Evolutionary conservation across 768 basidiomycete genomes (phyloP), one percentile per base, ranked within the genome.

Genomic region (Leccinum pellstonianum): DNA sequence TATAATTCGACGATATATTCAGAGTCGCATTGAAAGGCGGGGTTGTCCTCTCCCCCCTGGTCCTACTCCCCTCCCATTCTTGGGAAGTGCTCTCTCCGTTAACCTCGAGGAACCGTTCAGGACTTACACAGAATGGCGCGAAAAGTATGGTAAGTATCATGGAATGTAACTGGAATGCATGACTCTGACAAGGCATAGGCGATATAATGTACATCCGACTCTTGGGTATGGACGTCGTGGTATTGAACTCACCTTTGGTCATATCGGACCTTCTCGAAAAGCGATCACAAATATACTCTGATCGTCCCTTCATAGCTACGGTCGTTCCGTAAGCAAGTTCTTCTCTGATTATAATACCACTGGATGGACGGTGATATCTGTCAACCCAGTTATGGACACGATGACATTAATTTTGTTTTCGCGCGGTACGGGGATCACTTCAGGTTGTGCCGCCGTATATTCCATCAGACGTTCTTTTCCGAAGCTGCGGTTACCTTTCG

Each of bases 231-330:
- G n/a, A 43, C 3, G 41, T 43, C 41, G 41, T 43, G n/a, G 41
- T 43, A 43, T 43, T 43, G 41, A 43, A 43, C 41, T 43, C 41
- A 5, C n/a, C 41, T 2, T 43, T 10, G 41, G 41, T 11, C 35
- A 37, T 75, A 1, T 61, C 72, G 17, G 82, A 83, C 46, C 73
- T 86, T 3, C 71, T 86, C 37, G 81, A 83, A 50, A 73, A 75
- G 51, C 76, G 81, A 10, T 78, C 80, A 2, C 67, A 69, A 11
- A 76, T 80, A 33, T 83, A 84, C 62, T 83, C 83, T 9, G 78
- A 81, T 68, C 79, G 85, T 6, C 84, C 85, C 2, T 54, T 53
- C 50, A 56, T 71, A 43, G 64, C 67, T 0, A 63, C 61, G 21
- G n/a, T 62, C 12, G 19, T 51, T 19, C 59, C 58, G 65, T 66